Percentiles rank a stretch among this genome's conserved stretches.
phyloP scores from a whole-genome alignment of 306 rosid genomes.

The Erythrophleum fordii region DNA sequence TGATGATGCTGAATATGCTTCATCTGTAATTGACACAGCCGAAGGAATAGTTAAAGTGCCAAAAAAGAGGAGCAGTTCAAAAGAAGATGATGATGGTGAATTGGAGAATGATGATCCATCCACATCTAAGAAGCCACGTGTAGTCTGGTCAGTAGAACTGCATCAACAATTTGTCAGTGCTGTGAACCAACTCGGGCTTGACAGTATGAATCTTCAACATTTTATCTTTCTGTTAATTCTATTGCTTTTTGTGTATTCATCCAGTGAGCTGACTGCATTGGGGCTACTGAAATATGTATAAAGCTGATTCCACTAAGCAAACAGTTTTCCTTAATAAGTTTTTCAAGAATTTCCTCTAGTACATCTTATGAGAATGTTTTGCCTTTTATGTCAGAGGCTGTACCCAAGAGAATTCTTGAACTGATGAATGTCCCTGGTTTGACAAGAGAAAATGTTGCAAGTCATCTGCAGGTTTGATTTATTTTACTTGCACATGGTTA shows the following conservation, averaged over 20 bases:
- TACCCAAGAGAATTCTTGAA: conserved; percentile 72
- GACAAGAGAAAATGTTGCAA: conserved; percentile 58
- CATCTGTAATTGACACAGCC: conserved; percentile 55
- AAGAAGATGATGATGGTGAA: conserved; percentile 65
- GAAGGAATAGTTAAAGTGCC: conserved; percentile 54
- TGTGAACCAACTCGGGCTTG: conserved; percentile 65
- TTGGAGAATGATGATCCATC: conserved; percentile 55
- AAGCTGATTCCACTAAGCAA: conserved; percentile 6
- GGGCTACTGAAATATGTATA: conserved; percentile 7
- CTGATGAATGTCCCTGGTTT: conserved; percentile 66
- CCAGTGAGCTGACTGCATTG: neutral
- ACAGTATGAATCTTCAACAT: conserved; percentile 58
- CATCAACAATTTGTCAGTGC: conserved; percentile 61
- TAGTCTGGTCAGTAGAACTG: conserved; percentile 65
- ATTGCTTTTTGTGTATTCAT: neutral
- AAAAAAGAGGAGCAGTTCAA: conserved; percentile 60
- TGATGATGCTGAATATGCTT: conserved; percentile 63
- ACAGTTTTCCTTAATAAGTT: neutral
- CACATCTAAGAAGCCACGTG: conserved; percentile 60
- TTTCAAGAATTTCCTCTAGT: conserved; percentile 22
- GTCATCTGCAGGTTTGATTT: conserved; percentile 71
- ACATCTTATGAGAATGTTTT: conserved; percentile 31
- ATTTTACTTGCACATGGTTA: neutral
- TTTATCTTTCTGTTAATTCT: neutral
- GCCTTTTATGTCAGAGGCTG: conserved; percentile 62